These are phyloP conservation scores for Globisporangium spiculum DNA, from an alignment of 352 stramenopile species.

Conservation along the genomic window DNA sequence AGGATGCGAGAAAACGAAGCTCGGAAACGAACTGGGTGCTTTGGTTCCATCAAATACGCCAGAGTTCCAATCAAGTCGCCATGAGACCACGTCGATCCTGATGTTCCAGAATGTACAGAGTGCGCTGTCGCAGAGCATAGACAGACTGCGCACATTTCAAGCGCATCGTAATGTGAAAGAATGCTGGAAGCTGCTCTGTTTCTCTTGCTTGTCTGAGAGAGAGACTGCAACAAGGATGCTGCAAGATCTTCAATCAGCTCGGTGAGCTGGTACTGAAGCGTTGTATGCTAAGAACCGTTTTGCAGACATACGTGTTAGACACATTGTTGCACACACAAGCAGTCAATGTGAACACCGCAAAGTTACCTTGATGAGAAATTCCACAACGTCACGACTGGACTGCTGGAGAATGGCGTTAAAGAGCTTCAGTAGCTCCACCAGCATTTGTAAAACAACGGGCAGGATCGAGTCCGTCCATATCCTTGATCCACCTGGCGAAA, in stretches of 20 bases:
- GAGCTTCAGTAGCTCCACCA: slow-evolving; percentile 35
- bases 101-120: not conserved
- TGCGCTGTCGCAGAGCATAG: slow-evolving; percentile 8
- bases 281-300: slow-evolving; percentile 34
- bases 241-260: slow-evolving; percentile 34
- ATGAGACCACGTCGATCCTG: slow-evolving; percentile 1
- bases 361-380: slow-evolving; percentile 33
- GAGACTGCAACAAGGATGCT: slow-evolving; percentile 17
- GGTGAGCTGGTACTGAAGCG: slow-evolving; percentile 37
- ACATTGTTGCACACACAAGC: not conserved
- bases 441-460: slow-evolving; percentile 34
- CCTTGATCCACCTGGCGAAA: slow-evolving; percentile 15
- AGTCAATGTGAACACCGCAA: not conserved
- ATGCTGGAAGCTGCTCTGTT: not conserved
- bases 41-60: slow-evolving; percentile 22
- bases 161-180: slow-evolving; percentile 15
- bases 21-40: slow-evolving; percentile 38
- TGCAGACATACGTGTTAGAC: not conserved
- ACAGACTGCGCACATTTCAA: slow-evolving; percentile 16
- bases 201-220: not conserved
- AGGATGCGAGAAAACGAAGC: slow-evolving; percentile 36
- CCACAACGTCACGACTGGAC: slow-evolving; percentile 17
- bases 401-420: slow-evolving; percentile 32
- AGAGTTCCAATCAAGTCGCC: not conserved
- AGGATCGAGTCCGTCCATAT: slow-evolving; percentile 35